Base-by-base conservation (phyloP, 2,329 filamentous ascomycete species). In the Fusarium acutatum region DNA sequence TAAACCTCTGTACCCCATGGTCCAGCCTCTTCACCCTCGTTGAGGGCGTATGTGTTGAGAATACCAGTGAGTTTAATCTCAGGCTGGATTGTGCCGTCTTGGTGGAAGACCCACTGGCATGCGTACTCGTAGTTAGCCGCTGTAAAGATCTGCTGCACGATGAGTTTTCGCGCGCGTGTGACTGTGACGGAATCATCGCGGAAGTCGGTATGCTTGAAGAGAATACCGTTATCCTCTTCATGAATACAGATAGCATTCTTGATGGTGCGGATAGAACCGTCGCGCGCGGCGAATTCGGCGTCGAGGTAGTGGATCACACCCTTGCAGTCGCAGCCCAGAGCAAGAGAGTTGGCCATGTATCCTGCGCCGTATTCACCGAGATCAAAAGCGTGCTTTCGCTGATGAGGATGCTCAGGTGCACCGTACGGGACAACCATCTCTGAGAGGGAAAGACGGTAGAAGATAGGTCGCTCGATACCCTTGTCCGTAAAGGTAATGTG, bases 241-340 rank as follows among this genome's bases (percentile, higher is more conserved):
- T 98, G 95, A 74, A 98, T 95, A 82, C 95, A 98, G 75, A 98
- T 93, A 41, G 95, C 95, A 79, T 97, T 97, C 86, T 97, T 96
- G 85, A 97, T 94, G 3, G 91, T 93, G 8, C 91, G 90, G 34
- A 93, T 86, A n/a, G 89, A 88, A 30, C 95, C 95, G 9, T 90
- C 89, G 20, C 90, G 88, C 67, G 94, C 94, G 44, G 95, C 93
- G 80, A 97, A 96, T 17, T 92, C 89, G 6, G 94, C 94, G 77
- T 97, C 94, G 81, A 98, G 91, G 81, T 98, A 98, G 82, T 96
- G 93, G 77, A 98, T 97, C 1, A 91, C 90, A 20, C 94, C 94
- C 83, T 97, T 96, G 88, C 94, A 97, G 82, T 96, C 93, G 77
- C 93, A 95, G 35, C 93, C 93, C 6, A 95, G 84, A 6, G 91